Evolutionary conservation across 1,139 yeast species (phyloP), one percentile per base, ranked within the genome.

Genomic region (Sporopachydermia cereana): DNA sequence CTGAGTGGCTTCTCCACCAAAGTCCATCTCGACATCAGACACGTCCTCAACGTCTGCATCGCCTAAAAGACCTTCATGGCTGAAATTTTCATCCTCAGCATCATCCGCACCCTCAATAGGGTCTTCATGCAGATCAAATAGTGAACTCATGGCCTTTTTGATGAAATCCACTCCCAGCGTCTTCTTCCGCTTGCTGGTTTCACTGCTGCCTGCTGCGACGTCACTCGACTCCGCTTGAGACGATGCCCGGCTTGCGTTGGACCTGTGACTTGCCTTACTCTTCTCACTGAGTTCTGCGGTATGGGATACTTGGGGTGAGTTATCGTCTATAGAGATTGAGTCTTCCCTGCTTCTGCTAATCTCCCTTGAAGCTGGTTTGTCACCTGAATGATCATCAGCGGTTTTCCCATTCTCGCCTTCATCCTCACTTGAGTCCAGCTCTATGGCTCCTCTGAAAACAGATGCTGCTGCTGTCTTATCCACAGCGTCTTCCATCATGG

Each of bases 401-500:
- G 41, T 44, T 18, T 46, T 46, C 3, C 50, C 54, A 25, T 52
- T 54, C 14, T 54, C 60, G 4, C 49, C 47, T 57, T 31, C 50
- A 47, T n/a, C 48, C 50, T 23, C 50, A 52, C 14, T 47, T 41
- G 41, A 46, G 50, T 24, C 49, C 50, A 51, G 54, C 7, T 51
- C 47, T 4, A 49, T 53, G 2, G 36, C 30, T 29, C 44, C 49
- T 12, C 47, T 57, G 43, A 53, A 50, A 16, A 51, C 44, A 21
- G 49, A 54, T 24, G 43, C 48, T 25, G 46, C 52, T n/a, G 50
- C 43, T 5, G 44, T 47, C 17, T 56, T 23, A 5, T 25, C 62
- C 16, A 54, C 54, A 1, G 61, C 54, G 41, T 61, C 69, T 46
- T 79, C 89, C 39, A 82, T 75, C 53, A 84, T 80, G 22, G 84